Base-by-base conservation (phyloP, 257 asterid genomes). In the Salvia splendens region DNA sequence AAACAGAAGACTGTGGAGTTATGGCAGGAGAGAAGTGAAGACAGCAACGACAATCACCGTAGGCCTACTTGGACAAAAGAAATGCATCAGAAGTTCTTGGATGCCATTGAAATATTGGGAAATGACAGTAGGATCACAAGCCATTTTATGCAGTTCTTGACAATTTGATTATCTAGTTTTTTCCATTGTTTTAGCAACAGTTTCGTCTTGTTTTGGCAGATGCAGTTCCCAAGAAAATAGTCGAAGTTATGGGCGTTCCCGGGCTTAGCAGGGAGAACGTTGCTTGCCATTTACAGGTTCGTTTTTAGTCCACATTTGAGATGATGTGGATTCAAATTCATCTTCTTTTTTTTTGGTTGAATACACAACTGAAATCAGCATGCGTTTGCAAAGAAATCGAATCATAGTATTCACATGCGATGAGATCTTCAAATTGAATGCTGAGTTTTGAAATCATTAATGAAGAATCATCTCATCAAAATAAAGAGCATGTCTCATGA, bases 231-330 rank as follows among this genome's bases (percentile, higher is more conserved):
- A 91, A 83, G 81, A 91, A 76, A 78, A 86, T 91, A 59, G 84
- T 79, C 15, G 89, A 88, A 67, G 68, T 76, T 53, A 88, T 91
- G 97, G 81, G 80, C 10, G 68, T 77, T 61, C 87, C 91, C 0
- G 84, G 84, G 53, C 83, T 91, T 78, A 86, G 77, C 50, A 80
- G 96, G 73, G 96, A 84, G 77, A 78, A 86, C 57, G 89, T 91
- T 65, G 95, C 97, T 45, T 87, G 96, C 68, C 96, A 88, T 79
- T 82, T 88, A 71, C 97, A 91, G 95, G 97, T 86, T 60, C 59
- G 64, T 65, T 67, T 61, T 69, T 24, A 24, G 30, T 0, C 30
- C 30, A 24, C 30, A 24, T 24, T 24, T 24, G 30, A 24, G 30
- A 24, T 20, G 24, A 20, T 20, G 24, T 20, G 24, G 24, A 20